Evolutionary conservation across 305 asterid genomes (phyloP).

Genomic region (Fraxinus floribunda): DNA sequence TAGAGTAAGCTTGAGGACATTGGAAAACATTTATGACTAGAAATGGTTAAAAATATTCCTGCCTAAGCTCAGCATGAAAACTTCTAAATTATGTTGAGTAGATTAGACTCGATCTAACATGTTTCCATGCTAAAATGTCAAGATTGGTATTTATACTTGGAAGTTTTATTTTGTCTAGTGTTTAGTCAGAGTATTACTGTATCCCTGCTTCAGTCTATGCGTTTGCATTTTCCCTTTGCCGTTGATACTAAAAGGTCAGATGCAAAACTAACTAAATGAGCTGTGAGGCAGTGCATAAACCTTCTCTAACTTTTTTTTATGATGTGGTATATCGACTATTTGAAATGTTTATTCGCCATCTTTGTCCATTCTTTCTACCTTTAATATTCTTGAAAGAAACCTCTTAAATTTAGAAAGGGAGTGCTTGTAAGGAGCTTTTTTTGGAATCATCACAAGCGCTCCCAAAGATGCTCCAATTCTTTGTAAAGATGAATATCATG

Average conservation of each 20-base stretch:
- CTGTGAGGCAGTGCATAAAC: background rate
- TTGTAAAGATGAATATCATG: background rate
- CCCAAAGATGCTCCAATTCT: background rate
- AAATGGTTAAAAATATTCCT: background rate
- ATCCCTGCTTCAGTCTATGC: background rate
- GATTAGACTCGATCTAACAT: background rate
- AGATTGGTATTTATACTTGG: background rate
- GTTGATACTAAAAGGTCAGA: background rate
- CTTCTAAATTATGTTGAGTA: background rate
- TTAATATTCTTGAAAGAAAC: background rate
- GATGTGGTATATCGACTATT: background rate
- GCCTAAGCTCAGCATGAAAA: background rate
- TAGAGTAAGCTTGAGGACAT: constrained; percentile 7
- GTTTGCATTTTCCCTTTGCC: background rate
- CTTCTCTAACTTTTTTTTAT: background rate
- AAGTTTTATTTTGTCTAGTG: background rate
- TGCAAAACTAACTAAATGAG: background rate
- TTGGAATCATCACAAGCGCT: background rate
- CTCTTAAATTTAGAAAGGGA: background rate
- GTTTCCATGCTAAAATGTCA: background rate
- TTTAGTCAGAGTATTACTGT: background rate
- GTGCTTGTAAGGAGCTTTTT: background rate
- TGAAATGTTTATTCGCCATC: background rate
- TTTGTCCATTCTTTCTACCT: background rate
- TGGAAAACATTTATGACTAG: background rate